Evolutionary conservation across 2,329 filamentous ascomycete genomes (phyloP).

Genomic region (Calycina herbarum): DNA sequence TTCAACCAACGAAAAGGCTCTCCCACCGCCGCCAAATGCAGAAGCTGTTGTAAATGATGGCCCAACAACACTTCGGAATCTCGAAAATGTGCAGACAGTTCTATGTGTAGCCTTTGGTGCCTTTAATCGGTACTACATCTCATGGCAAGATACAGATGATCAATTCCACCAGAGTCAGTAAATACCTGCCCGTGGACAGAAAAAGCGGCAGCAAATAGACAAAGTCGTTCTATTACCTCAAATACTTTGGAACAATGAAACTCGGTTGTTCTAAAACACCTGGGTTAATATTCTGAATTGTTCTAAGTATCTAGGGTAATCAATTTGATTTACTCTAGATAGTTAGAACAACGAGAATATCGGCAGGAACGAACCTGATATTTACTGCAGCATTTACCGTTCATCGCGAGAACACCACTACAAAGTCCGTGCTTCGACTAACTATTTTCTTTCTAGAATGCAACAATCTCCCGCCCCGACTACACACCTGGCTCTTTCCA

Average conservation of each 20-base stretch:
- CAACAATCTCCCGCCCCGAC: constrained; percentile 21
- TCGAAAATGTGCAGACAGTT: constrained; percentile 23
- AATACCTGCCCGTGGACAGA: not conserved
- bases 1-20: not conserved
- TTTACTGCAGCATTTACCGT: not conserved
- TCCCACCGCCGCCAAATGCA: not conserved
- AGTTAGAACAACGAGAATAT: too few species aligned
- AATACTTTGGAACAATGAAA: too few species aligned
- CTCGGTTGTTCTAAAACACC: too few species aligned
- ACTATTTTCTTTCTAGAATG: not conserved
- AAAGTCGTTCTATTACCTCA: too few species aligned
- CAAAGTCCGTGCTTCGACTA: too few species aligned
- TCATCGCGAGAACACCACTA: not conserved
- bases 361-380: too few species aligned
- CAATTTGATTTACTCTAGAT: too few species aligned
- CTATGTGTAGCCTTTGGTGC: constrained; percentile 29
- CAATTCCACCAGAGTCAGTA: constrained; percentile 26
- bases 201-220: not conserved
- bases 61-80: constrained; percentile 16
- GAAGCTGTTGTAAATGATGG: constrained; percentile 21
- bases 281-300: too few species aligned
- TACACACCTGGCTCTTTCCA: constrained; percentile 26
- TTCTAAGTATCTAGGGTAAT: too few species aligned
- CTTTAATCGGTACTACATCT: constrained; percentile 29
- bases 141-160: constrained; percentile 26